Evolutionary conservation across 768 basidiomycete genomes (phyloP), one percentile per base, ranked within the genome.

Genomic region (Xerocomellus intermedius): DNA sequence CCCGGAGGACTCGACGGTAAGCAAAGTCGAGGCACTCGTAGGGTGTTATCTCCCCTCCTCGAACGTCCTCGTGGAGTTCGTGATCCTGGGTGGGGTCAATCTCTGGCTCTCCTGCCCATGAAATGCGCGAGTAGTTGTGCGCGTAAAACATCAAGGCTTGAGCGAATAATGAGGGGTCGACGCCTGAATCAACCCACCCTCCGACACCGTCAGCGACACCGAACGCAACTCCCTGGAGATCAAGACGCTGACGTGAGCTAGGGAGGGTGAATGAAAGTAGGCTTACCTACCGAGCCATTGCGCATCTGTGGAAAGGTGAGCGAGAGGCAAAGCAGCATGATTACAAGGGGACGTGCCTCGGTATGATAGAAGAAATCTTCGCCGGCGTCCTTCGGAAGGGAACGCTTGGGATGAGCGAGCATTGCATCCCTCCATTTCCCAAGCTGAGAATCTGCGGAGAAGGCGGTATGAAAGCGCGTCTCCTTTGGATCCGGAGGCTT

Each of bases 191-290:
- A 45, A 83, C 80, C 95, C 95, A 98, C 19, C 94, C 94, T 2
- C 94, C 94, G 5, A 97, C 94, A 19, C 94, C 94, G 63, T 98
- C 94, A 37, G 94, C 91, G 5, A 97, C 82, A 36, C 91, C 93
- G 50, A 97, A 77, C 2, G 88, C 82, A 28, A 91, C 68, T 22
- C 89, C 89, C 89, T 91, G 30, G n/a, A 22, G 0, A 43, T 22
- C 16, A 21, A 35, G 28, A 42, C 19, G 59, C 41, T 66, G 69
- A 47, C 72, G 59, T 54, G 58, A 60, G 59, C 64, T 54, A 41
- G 59, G 64, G 54, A 61, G 54, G 48, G 21, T 19, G 38, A 19
- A 39, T 37, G 5, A 13, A 28, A 47, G 21, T 0, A 43, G 37
- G 48, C 69, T 62, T 63, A 80, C 86, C 74, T 77, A 92, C 90